Conservation (phyloP, 495 filamentous ascomycete species). For the Stereocaulon alpinum region DNA sequence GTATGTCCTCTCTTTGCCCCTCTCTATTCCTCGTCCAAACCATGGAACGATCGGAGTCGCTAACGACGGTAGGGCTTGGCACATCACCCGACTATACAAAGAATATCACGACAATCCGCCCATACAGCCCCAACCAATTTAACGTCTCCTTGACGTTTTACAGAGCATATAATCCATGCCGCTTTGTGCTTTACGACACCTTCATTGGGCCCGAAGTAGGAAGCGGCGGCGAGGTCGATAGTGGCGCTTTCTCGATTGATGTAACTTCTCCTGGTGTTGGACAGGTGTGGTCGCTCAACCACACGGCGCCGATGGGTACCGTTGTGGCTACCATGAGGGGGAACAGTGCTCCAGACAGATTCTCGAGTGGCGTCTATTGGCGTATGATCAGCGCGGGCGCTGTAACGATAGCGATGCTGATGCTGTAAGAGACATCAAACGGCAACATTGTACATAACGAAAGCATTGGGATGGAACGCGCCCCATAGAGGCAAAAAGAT, state of each 20-base stretch:
- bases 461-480: too few relatives aligned
- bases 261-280: not conserved
- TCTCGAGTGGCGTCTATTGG: not conserved
- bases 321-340: not conserved
- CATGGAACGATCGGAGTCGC: too few relatives aligned
- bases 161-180: not conserved
- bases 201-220: not conserved
- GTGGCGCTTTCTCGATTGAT: not conserved
- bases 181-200: not conserved
- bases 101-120: not conserved
- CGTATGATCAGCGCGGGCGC: not conserved
- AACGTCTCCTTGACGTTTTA: not conserved
- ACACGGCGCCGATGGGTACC: not conserved
- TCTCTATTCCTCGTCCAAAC: too few relatives aligned
- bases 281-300: not conserved
- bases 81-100: not conserved
- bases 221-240: too few relatives aligned
- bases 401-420: not conserved
- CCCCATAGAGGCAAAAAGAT: too few relatives aligned
- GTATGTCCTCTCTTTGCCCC: not conserved
- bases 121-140: not conserved
- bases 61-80: too few relatives aligned
- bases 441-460: too few relatives aligned
- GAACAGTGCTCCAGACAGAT: not conserved
- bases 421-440: not conserved